Conservation (phyloP, 2,329 filamentous ascomycete species). For the Aspergillus fijiensis region DNA sequence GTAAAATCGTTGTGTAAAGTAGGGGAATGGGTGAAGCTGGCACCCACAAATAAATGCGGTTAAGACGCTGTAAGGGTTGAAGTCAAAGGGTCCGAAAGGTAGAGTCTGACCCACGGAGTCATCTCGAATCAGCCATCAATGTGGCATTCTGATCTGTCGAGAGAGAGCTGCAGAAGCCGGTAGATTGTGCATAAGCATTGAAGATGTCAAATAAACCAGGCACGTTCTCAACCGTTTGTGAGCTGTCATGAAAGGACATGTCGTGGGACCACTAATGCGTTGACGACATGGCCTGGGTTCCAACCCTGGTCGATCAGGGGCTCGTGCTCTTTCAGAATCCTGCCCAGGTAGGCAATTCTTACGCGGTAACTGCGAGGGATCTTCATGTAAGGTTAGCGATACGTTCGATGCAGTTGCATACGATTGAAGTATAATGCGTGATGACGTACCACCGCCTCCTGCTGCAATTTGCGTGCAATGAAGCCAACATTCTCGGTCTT, state of each 20-base stretch:
- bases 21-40: too few species aligned
- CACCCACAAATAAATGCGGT: too few species aligned
- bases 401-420: slow-evolving; percentile 1
- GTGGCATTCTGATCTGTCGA: not conserved
- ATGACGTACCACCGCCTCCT: slow-evolving; percentile 62
- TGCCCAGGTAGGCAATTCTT: slow-evolving; percentile 77
- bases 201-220: not conserved
- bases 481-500: slow-evolving; percentile 64
- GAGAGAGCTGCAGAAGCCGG: not conserved
- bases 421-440: not conserved
- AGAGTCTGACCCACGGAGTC: not conserved
- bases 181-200: not conserved
- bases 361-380: slow-evolving; percentile 60
- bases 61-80: not conserved
- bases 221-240: not conserved
- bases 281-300: slow-evolving; percentile 72
- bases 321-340: slow-evolving; percentile 68
- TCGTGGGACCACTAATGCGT: slow-evolving; percentile 63
- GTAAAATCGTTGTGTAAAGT: not conserved
- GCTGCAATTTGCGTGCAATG: slow-evolving; percentile 62
- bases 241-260: slow-evolving; percentile 15
- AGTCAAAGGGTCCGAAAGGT: not conserved
- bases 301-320: slow-evolving; percentile 70
- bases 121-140: too few species aligned
- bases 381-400: slow-evolving; percentile 40